These are phyloP conservation scores for Ormosia emarginata DNA, from an alignment of 306 rosid genomes.

Conservation along the genomic window DNA sequence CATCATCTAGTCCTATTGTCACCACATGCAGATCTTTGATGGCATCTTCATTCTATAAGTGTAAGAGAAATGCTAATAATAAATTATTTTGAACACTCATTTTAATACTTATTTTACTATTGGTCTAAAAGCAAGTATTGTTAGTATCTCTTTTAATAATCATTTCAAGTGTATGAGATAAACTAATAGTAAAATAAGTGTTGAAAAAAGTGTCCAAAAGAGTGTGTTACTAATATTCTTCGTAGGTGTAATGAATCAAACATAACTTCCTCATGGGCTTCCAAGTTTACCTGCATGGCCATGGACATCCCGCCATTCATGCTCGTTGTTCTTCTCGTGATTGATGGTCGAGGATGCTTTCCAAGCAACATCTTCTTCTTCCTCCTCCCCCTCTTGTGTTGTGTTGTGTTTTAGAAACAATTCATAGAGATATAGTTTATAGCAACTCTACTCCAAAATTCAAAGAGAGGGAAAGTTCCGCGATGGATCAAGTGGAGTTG, in stretches of 20 bases:
- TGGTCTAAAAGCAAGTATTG: too few relatives aligned
- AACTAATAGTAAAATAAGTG: too few relatives aligned
- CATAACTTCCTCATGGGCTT: constrained; percentile 8
- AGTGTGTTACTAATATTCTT: too few relatives aligned
- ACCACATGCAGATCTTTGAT: constrained; percentile 6
- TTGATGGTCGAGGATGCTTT: constrained; percentile 54
- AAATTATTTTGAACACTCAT: too few relatives aligned
- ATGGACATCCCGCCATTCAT: constrained; percentile 52
- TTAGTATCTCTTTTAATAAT: too few relatives aligned
- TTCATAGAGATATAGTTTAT: not conserved
- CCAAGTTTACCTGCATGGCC: constrained; percentile 21
- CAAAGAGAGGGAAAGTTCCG: too few relatives aligned
- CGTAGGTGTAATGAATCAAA: not conserved
- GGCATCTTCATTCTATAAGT: not conserved
- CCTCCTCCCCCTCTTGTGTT: not conserved
- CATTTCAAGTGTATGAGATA: too few relatives aligned
- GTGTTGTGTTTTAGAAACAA: not conserved
- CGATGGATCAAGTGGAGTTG: too few relatives aligned
- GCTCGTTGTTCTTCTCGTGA: constrained; percentile 67
- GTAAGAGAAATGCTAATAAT: not conserved
- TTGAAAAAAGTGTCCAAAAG: too few relatives aligned
- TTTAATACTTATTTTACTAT: too few relatives aligned
- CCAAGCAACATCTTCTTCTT: constrained; percentile 56
- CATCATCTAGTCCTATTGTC: not conserved
- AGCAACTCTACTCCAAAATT: too few relatives aligned